These are phyloP conservation scores for Uncinocarpus reesii DNA, from an alignment of 2,329 filamentous ascomycete genomes.

Conservation along the genomic window DNA sequence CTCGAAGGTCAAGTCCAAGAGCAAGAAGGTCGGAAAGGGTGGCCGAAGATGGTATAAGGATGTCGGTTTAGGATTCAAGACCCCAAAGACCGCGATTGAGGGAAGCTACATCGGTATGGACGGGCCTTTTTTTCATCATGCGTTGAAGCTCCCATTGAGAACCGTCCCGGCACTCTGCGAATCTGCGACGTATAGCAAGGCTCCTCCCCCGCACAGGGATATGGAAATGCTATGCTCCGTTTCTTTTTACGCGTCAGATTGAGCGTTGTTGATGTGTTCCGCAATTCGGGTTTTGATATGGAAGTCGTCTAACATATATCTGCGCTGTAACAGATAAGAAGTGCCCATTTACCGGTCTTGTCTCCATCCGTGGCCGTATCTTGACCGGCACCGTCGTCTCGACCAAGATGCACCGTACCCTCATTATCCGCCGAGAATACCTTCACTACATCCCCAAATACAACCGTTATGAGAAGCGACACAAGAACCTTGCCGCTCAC, in stretches of 20 bases:
- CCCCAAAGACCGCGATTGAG: conserved; percentile 97
- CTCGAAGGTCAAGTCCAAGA: conserved; percentile 80
- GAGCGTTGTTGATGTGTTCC: background rate
- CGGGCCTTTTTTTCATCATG: conserved; percentile 16
- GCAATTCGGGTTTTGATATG: background rate
- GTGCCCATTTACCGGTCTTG: conserved; percentile 96
- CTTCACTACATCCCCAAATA: conserved; percentile 99
- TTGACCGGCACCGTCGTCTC: conserved; percentile 97
- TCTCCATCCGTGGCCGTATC: conserved; percentile 99
- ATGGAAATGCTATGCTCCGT: background rate
- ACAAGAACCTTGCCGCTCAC: conserved; percentile 99
- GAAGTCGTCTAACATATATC: conserved; percentile 1
- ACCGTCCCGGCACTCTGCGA: background rate
- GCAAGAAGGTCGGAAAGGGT: conserved; percentile 74
- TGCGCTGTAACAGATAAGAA: conserved; percentile 73
- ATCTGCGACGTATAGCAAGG: background rate
- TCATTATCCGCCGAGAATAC: conserved; percentile 99
- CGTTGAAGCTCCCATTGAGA: conserved; percentile 1
- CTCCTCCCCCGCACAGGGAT: too few relatives aligned
- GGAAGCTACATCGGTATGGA: conserved; percentile 96
- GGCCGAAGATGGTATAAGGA: conserved; percentile 99
- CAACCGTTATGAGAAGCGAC: conserved; percentile 99
- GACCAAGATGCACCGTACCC: conserved; percentile 99
- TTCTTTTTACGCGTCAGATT: background rate
- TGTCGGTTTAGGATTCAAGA: conserved; percentile 97